These are phyloP conservation scores for Neophaeococcomyces aloes DNA, from an alignment of 2,329 filamentous ascomycete genomes.

Conservation along the genomic window DNA sequence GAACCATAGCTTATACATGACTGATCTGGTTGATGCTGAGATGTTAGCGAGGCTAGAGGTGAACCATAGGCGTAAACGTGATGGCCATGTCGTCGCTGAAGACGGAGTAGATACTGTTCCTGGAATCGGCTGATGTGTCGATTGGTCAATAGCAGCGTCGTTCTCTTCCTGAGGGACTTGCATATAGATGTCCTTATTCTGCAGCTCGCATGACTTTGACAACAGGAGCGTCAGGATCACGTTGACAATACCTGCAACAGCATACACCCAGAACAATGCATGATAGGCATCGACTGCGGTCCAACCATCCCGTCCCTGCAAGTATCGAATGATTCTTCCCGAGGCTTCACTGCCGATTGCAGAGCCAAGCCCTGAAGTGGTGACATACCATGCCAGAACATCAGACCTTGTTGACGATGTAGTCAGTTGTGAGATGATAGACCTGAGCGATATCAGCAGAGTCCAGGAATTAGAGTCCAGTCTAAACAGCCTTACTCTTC, in stretches of 20 bases:
- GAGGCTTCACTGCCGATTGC: conserved; percentile 44
- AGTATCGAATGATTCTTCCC: conserved; percentile 41
- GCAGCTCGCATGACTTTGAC: conserved; percentile 44
- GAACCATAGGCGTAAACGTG: conserved; percentile 11
- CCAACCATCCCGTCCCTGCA: conserved; percentile 40
- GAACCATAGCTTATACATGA: conserved; percentile 57
- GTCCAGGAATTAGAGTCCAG: neutral
- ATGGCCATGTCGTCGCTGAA: neutral
- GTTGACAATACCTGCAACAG: conserved; percentile 45
- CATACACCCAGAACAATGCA: conserved; percentile 48
- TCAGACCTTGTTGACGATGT: conserved; percentile 19
- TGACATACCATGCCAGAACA: conserved; percentile 32
- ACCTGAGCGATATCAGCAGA: conserved; percentile 30
- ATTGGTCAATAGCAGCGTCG: neutral
- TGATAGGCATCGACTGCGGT: conserved; percentile 45
- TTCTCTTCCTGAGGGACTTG: conserved; percentile 18
- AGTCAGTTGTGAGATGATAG: conserved; percentile 26
- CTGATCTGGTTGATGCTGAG: conserved; percentile 44
- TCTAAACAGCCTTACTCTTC: conserved; percentile 39
- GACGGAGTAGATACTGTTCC: neutral
- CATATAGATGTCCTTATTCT: conserved; percentile 18
- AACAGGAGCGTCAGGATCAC: conserved; percentile 38
- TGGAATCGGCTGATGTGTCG: conserved; percentile 2
- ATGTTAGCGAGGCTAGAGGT: conserved; percentile 40
- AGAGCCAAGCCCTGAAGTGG: conserved; percentile 45